phyloP scores from a whole-genome alignment of 1,284 basidiomycete species.

The Ganoderma lingzhi region DNA sequence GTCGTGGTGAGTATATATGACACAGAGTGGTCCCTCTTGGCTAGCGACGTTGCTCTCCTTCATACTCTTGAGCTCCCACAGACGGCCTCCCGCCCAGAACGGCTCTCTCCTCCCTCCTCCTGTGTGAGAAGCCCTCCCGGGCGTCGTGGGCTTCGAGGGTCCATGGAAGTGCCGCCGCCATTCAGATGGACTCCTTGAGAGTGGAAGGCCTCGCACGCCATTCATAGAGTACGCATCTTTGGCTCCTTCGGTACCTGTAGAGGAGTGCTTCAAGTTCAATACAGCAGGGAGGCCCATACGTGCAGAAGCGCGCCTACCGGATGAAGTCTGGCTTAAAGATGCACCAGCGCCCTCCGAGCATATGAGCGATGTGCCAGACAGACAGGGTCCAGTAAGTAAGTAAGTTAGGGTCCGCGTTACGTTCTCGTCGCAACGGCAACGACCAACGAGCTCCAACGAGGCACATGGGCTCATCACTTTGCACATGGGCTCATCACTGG shows the following conservation, averaged over 20 bases:
- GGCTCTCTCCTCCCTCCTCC: not conserved
- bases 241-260: slow-evolving; percentile 12
- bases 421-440: not conserved
- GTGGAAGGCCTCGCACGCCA: slow-evolving; percentile 17
- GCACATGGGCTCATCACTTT: not conserved
- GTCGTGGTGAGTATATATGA: slow-evolving; percentile 15
- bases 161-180: slow-evolving; percentile 12
- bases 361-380: not conserved
- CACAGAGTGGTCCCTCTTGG: not conserved
- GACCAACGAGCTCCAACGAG: slow-evolving; percentile 1
- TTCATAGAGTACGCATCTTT: slow-evolving; percentile 22
- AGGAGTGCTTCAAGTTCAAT: not conserved
- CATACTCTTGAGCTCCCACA: slow-evolving; percentile 1
- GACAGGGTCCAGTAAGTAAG: not conserved
- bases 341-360: not conserved
- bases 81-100: not conserved
- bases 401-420: no score
- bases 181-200: not conserved
- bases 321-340: not conserved
- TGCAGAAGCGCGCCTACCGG: not conserved
- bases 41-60: not conserved
- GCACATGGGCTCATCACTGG: not conserved
- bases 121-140: not conserved
- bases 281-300: not conserved
- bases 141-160: slow-evolving; percentile 3